Evolutionary conservation across 331 rosid genomes (phyloP).

Genomic region (Ulmus americana): DNA sequence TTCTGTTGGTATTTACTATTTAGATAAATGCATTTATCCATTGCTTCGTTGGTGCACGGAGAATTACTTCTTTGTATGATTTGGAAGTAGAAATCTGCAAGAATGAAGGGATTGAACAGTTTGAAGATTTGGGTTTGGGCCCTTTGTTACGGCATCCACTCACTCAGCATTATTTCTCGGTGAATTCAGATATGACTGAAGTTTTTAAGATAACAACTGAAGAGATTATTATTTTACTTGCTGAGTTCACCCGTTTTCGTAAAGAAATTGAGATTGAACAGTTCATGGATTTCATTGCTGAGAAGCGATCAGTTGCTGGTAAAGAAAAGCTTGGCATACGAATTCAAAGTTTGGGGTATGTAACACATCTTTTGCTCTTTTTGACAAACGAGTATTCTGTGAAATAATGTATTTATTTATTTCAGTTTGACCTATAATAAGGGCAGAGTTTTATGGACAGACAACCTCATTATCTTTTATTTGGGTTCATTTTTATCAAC

Average conservation of each 20-base stretch:
- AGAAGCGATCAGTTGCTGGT: slow-evolving; percentile 36
- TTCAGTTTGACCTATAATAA: background rate
- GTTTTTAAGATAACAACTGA: slow-evolving; percentile 52
- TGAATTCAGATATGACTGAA: slow-evolving; percentile 37
- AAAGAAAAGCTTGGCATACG: slow-evolving; percentile 74
- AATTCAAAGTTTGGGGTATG: slow-evolving; percentile 73
- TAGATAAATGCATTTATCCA: slow-evolving; percentile 85
- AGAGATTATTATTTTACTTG: slow-evolving; percentile 45
- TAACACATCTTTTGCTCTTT: slow-evolving; percentile 20
- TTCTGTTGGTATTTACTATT: slow-evolving; percentile 35
- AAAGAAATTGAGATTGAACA: slow-evolving; percentile 39
- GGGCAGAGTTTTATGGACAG: background rate
- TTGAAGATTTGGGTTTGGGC: slow-evolving; percentile 73
- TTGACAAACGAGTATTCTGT: background rate
- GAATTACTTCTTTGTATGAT: slow-evolving; percentile 61
- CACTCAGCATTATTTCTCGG: slow-evolving; percentile 59
- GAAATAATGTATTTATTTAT: background rate
- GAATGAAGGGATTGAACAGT: slow-evolving; percentile 52
- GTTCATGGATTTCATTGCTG: slow-evolving; percentile 63
- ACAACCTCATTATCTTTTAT: background rate
- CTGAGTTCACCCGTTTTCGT: slow-evolving; percentile 25
- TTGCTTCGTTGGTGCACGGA: slow-evolving; percentile 75
- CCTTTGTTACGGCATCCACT: slow-evolving; percentile 78
- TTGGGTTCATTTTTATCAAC: background rate
- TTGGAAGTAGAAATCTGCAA: slow-evolving; percentile 73